phyloP scores from a whole-genome alignment of 2,329 filamentous ascomycete species.

The Monilinia fructicola region DNA sequence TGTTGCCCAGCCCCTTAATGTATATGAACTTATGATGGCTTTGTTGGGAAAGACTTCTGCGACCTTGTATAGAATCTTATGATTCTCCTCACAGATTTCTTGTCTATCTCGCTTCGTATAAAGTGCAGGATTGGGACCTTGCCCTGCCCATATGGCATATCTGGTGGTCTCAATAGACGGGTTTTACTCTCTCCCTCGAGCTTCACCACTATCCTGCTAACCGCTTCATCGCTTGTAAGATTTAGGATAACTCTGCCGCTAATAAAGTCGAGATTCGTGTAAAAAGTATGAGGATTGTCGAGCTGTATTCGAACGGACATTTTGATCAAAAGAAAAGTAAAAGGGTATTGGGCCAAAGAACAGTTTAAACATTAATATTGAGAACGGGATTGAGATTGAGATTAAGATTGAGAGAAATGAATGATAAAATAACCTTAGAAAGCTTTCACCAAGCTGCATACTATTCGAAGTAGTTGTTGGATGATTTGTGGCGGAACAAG shows the following conservation, averaged over 20 bases:
- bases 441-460: background rate
- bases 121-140: conserved; percentile 26
- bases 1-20: conserved; percentile 67
- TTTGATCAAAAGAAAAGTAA: conserved; percentile 21
- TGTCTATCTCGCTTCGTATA: conserved; percentile 30
- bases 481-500: conserved; percentile 10
- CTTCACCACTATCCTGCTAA: conserved; percentile 76
- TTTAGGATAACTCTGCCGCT: conserved; percentile 58
- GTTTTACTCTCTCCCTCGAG: conserved; percentile 78
- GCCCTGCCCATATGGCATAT: conserved; percentile 8
- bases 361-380: conserved; percentile 5
- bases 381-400: background rate
- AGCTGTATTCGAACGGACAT: conserved; percentile 69
- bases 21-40: conserved; percentile 46
- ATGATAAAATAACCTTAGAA: background rate
- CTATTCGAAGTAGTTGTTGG: background rate
- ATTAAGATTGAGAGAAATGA: background rate
- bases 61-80: conserved; percentile 74
- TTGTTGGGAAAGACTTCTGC: conserved; percentile 65
- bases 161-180: conserved; percentile 43
- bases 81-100: conserved; percentile 54
- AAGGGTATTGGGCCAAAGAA: background rate
- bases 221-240: conserved; percentile 64
- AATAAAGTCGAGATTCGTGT: conserved; percentile 77
- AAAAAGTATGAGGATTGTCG: conserved; percentile 67